Evolutionary conservation across 305 asterid genomes (phyloP).

Genomic region (Fraxinus paxiana): DNA sequence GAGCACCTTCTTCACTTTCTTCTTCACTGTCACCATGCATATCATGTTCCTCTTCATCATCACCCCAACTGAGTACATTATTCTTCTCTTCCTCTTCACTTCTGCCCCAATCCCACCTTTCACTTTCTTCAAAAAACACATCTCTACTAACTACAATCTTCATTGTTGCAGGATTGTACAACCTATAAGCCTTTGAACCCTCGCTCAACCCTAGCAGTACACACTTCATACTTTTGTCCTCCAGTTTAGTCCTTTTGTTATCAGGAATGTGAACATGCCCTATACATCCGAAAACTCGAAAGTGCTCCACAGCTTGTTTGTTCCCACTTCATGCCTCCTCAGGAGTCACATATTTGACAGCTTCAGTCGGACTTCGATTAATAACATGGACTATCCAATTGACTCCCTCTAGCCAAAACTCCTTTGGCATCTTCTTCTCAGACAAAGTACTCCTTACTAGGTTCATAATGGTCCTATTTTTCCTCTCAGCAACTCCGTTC

Average conservation of each 20-base stretch:
- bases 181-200: not conserved
- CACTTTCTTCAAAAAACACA: not conserved
- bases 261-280: not conserved
- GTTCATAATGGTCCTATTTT: not conserved
- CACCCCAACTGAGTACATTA: not conserved
- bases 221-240: not conserved
- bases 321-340: not conserved
- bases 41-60: not conserved
- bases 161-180: not conserved
- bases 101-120: not conserved
- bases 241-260: not conserved
- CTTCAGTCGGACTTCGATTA: not conserved
- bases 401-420: not conserved
- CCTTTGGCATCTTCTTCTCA: not conserved
- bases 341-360: not conserved
- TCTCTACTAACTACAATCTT: no score
- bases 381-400: not conserved
- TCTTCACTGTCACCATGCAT: not conserved
- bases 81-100: not conserved
- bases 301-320: not conserved
- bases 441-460: not conserved
- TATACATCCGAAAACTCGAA: not conserved
- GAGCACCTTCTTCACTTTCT: not conserved
- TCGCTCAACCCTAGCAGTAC: not conserved
- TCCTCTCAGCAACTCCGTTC: not conserved